phyloP scores from a whole-genome alignment of 306 rosid genomes.

The Medicago truncatula region DNA sequence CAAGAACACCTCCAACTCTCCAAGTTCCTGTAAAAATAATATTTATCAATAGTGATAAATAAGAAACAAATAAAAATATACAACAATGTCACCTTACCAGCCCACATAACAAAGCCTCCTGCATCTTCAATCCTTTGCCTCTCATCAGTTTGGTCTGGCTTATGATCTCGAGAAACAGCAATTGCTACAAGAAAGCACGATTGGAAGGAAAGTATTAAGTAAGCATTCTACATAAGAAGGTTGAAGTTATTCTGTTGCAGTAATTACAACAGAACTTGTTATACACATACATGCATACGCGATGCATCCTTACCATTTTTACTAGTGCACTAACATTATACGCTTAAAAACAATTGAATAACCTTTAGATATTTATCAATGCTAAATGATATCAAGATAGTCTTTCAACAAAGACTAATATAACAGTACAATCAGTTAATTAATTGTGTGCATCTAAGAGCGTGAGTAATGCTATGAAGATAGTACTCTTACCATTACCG shows the following conservation, averaged over 20 bases:
- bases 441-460: constrained; percentile 11
- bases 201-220: constrained; percentile 4
- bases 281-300: not conserved
- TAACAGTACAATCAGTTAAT: constrained; percentile 12
- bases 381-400: constrained; percentile 4
- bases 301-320: constrained; percentile 1
- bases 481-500: constrained; percentile 70
- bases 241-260: constrained; percentile 12
- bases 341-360: not conserved
- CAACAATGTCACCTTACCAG: constrained; percentile 58
- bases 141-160: constrained; percentile 98
- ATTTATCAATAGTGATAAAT: constrained; percentile 27
- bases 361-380: not conserved
- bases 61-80: constrained; percentile 1
- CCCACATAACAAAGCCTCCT: constrained; percentile 99
- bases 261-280: constrained; percentile 15
- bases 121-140: constrained; percentile 93
- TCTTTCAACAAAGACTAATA: not conserved
- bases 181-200: constrained; percentile 64
- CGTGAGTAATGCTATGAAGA: not conserved
- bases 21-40: constrained; percentile 74
- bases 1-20: constrained; percentile 99
- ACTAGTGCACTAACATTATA: constrained; percentile 5
- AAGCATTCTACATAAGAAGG: constrained; percentile 23
- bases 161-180: constrained; percentile 98